Base-by-base conservation (phyloP, 1,284 basidiomycete genomes). In the Bondarzewia mesenterica region DNA sequence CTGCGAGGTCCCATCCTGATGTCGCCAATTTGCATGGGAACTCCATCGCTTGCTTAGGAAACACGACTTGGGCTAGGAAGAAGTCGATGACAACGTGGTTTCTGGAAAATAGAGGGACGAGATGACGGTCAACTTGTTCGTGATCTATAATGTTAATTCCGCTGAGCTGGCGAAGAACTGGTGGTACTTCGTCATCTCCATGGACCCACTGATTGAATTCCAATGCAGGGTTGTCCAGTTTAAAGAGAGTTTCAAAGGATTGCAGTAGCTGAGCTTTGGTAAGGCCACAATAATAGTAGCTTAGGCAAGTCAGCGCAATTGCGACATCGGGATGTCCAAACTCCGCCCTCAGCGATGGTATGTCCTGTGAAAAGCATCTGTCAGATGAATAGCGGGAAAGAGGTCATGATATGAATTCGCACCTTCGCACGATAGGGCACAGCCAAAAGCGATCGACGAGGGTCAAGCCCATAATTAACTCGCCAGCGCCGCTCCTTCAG, bases 261-360 rank as follows among this genome's bases (percentile, higher is more conserved):
- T 49, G 35, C 15, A 57, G 56, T 2, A 80, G 52, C 42, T 80
- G 71, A 3, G 58, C 50, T n/a, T 63, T 51, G 0, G 57, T 60
- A 21, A 79, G 64, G 5, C 78, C 77, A 3, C 62, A 59, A 39
- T 78, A 77, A 43, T 79, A 78, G 50, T 79, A 80, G 0, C 67
- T 69, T 12, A 80, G 60, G 46, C 69, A 78, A 0, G 78, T 78
- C 26, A 79, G 61, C 12, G 63, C 50, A 44, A 78, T 60, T 1
- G 68, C 63, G 20, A 78, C 62, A 26, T 80, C 77, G 0, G 77
- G 76, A 56, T 79, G 76, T 1, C 74, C 76, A 50, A 80, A 79
- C 40, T 80, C 77, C 18, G 77, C 73, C 29, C 69, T 63, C 29
- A 63, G 50, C 15, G 73, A 63, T 0, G 77, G 77, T 2, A 71